Evolutionary conservation across 2,329 filamentous ascomycete species (phyloP).

Genomic region (Westerdykella ornata): DNA sequence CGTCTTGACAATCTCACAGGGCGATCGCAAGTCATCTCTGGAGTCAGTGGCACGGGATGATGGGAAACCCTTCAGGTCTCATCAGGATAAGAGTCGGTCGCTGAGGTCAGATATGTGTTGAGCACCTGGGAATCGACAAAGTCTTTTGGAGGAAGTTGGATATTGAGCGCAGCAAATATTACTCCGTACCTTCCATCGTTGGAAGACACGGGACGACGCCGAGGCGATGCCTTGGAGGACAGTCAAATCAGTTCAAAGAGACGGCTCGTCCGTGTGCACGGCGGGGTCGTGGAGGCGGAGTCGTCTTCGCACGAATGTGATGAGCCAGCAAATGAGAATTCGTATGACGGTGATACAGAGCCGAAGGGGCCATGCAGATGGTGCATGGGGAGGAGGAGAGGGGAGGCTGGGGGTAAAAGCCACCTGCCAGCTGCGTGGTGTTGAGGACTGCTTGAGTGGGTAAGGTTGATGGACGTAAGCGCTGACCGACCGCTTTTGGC

Average conservation of each 20-base stretch:
- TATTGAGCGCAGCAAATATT: slow-evolving; percentile 6
- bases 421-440: slow-evolving; percentile 5
- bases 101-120: slow-evolving; percentile 2
- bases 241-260: slow-evolving; percentile 20
- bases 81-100: slow-evolving; percentile 4
- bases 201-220: too few relatives aligned
- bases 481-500: slow-evolving; percentile 10
- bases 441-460: slow-evolving; percentile 12
- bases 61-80: slow-evolving; percentile 2
- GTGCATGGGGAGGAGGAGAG: slow-evolving; percentile 23
- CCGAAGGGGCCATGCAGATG: slow-evolving; percentile 20
- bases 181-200: neutral
- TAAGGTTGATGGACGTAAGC: slow-evolving; percentile 8
- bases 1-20: slow-evolving; percentile 7
- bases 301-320: slow-evolving; percentile 33
- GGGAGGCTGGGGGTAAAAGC: slow-evolving; percentile 15
- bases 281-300: slow-evolving; percentile 13
- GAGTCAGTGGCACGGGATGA: neutral
- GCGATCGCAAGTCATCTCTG: slow-evolving; percentile 2
- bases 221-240: slow-evolving; percentile 21
- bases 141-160: slow-evolving; percentile 7
- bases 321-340: slow-evolving; percentile 24
- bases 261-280: slow-evolving; percentile 10
- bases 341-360: slow-evolving; percentile 10
- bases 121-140: slow-evolving; percentile 11